A percentile compares a stretch with the other conserved stretches of the same genome.
Evolutionary conservation across 306 rosid species (phyloP).

Genomic region (Glycine soja): DNA sequence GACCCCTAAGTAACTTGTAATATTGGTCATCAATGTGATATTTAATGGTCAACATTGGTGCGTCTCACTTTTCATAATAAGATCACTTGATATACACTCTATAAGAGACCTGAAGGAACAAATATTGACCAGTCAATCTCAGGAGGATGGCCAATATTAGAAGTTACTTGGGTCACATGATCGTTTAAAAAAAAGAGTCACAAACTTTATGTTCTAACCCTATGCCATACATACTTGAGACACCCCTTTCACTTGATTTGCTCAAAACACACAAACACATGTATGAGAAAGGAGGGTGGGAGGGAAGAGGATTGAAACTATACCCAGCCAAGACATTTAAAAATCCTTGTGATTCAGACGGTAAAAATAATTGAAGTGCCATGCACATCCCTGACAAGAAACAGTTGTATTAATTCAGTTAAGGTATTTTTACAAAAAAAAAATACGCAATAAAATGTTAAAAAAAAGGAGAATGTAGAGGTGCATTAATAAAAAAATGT

Average conservation of each 20-base stretch:
- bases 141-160: background rate
- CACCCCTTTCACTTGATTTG: background rate
- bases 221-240: slow-evolving; percentile 20
- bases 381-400: slow-evolving; percentile 88
- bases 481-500: slow-evolving; percentile 9
- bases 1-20: background rate
- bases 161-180: background rate
- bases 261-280: background rate
- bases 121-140: slow-evolving; percentile 15
- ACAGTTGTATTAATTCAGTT: slow-evolving; percentile 39
- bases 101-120: background rate
- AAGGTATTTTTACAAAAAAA: background rate
- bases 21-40: background rate
- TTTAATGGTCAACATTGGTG: background rate
- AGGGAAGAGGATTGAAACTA: slow-evolving; percentile 33
- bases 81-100: background rate
- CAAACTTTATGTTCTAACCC: slow-evolving; percentile 8
- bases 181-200: background rate
- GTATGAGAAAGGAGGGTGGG: background rate
- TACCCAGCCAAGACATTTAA: slow-evolving; percentile 87
- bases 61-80: background rate
- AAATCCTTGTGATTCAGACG: slow-evolving; percentile 76
- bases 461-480: background rate
- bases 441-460: slow-evolving; percentile 16
- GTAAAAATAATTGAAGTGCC: slow-evolving; percentile 87